Evolutionary conservation across 2,329 filamentous ascomycete species (phyloP).

Genomic region (Apiospora saccharicola): DNA sequence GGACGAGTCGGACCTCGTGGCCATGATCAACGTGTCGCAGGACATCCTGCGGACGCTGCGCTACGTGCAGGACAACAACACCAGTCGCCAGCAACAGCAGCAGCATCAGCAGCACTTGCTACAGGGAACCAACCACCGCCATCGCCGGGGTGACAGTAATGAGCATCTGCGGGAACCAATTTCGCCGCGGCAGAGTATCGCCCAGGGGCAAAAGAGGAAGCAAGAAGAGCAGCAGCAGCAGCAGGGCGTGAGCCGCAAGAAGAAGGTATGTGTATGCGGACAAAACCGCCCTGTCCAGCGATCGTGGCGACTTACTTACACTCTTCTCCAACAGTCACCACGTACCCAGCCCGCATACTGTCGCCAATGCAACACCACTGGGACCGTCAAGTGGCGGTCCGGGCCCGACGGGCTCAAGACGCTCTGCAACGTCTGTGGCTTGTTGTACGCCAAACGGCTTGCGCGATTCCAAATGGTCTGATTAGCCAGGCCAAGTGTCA

Average conservation of each 20-base stretch:
- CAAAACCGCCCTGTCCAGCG: not conserved
- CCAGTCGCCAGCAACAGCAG: not conserved
- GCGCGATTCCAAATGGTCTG: not conserved
- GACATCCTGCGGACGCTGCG: constrained; percentile 8
- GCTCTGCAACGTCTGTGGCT: constrained; percentile 21
- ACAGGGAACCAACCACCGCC: not conserved
- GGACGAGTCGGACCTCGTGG: not conserved
- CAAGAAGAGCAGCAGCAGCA: not conserved
- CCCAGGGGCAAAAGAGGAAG: not conserved
- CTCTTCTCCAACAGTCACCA: not conserved
- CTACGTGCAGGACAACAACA: not conserved
- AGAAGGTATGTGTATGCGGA: not conserved
- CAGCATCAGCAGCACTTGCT: not conserved
- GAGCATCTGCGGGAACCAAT: not conserved
- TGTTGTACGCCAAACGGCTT: constrained; percentile 17
- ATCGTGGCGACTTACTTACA: not conserved
- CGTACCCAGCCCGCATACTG: not conserved
- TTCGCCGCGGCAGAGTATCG: not conserved
- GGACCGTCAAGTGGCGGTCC: not conserved
- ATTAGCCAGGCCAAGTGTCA: not conserved
- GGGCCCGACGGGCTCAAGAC: constrained; percentile 2
- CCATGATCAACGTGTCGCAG: constrained; percentile 21
- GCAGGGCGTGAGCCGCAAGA: not conserved
- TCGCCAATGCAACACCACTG: constrained; percentile 8
- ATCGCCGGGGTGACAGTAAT: not conserved